Base-by-base conservation (phyloP, 257 asterid species). In the Nicotiana tabacum region DNA sequence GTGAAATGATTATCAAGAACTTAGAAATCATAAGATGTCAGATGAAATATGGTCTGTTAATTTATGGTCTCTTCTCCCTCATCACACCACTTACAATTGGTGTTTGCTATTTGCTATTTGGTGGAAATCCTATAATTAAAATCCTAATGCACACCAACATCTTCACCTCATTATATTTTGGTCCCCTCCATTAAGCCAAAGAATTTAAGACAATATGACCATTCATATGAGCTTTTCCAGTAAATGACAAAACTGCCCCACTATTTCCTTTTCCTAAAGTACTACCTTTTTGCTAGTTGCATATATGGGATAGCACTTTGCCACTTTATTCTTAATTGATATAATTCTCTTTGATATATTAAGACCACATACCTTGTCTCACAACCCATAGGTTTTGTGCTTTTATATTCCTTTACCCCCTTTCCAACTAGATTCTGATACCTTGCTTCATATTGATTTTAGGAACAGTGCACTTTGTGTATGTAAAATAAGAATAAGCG, bases 371-470 rank as follows among this genome's bases (percentile, higher is more conserved):
- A 60, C 77, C 68, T 68, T 55, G 69, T 66, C 51, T 55, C 77
- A 29, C 65, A 68, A n/a, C 57, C 69, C 48, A 56, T 55, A 69
- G 51, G 51, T 56, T 32, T 82, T 13, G 9, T 81, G 24, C 67
- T 77, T 68, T 61, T 72, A 61, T 81, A 85, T 77, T 86, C 81
- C 83, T 88, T 89, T 86, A 83, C 85, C 79, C 81, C 80, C 66
- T 86, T 83, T 83, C 62, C 57, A 43, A 85, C 86, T 81, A 84
- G 88, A 90, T 87, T 87, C 85, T 85, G 87, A 90, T 86, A 80
- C 85, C 84, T 82, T 86, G 78, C 83, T 69, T 86, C 89, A 78
- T 80, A 81, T 66, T 86, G 83, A 86, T 79, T 85, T 83, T 86
- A 83, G 37, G 80, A 76, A 76, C 12, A 76, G 46, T 76, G 24